Percentiles rank a stretch among this genome's conserved stretches.
Conservation (phyloP, 768 basidiomycete species). For the Naganishia randhawae region DNA sequence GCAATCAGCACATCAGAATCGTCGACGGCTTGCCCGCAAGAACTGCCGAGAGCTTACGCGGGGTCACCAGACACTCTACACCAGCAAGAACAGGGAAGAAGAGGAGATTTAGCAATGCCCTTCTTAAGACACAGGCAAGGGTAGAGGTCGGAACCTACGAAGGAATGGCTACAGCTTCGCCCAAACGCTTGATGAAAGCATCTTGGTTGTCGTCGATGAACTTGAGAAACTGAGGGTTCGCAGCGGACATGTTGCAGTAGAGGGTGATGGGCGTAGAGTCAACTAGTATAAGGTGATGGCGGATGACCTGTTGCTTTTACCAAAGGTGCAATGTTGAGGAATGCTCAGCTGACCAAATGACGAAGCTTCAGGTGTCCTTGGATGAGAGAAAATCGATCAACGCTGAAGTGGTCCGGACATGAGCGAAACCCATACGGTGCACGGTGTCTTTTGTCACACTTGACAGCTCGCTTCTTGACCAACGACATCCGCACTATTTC, state of each 20-base stretch:
- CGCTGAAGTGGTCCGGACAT: slow-evolving; percentile 5
- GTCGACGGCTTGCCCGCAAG: background rate
- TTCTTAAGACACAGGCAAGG: background rate
- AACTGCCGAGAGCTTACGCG: slow-evolving; percentile 32
- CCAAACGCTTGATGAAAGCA: slow-evolving; percentile 71
- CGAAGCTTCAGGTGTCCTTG: background rate
- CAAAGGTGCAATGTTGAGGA: background rate
- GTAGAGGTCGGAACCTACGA: slow-evolving; percentile 52
- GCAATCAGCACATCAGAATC: slow-evolving; percentile 26
- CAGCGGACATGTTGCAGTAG: slow-evolving; percentile 9
- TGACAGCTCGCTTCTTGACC: too few species aligned
- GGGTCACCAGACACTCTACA: slow-evolving; percentile 50
- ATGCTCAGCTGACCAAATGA: background rate
- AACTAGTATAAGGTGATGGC: background rate
- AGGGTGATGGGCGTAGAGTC: background rate
- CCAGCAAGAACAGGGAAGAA: slow-evolving; percentile 35
- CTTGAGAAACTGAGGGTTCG: slow-evolving; percentile 45
- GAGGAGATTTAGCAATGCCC: slow-evolving; percentile 30
- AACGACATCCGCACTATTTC: background rate
- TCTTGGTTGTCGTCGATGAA: slow-evolving; percentile 70
- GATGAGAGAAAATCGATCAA: slow-evolving; percentile 19
- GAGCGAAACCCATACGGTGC: background rate
- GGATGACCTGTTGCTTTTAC: background rate
- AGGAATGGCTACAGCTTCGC: slow-evolving; percentile 78
- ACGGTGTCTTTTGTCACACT: slow-evolving; percentile 1